Percentiles rank a stretch among this genome's conserved stretches.
Conservation (phyloP, 768 basidiomycete species). For the Naganishia friedmannii region DNA sequence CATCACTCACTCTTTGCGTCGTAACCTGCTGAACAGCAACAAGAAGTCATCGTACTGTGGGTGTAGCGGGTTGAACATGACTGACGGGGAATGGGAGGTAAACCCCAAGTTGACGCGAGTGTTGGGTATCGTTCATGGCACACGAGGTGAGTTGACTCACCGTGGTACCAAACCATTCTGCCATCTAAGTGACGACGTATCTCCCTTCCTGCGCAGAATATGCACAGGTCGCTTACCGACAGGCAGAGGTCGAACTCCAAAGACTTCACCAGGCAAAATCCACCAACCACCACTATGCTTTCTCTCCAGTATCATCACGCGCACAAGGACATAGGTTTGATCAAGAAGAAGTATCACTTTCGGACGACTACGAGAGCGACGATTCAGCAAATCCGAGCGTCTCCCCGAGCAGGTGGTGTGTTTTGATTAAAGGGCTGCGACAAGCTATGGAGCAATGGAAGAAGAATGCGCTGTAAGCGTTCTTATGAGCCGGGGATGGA, state of each 20-base stretch:
- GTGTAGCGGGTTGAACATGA: not conserved
- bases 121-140: slow-evolving; percentile 1
- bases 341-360: not conserved
- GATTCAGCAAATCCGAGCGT: not conserved
- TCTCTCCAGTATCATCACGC: not conserved
- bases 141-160: slow-evolving; percentile 1
- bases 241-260: not conserved
- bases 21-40: slow-evolving; percentile 7
- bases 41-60: not conserved
- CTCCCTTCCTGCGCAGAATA: not conserved
- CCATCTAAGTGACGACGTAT: not conserved
- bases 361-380: not conserved
- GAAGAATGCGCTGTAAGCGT: not conserved
- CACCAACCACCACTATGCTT: too few relatives aligned
- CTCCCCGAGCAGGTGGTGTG: not conserved
- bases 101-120: slow-evolving; percentile 7
- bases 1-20: slow-evolving; percentile 2
- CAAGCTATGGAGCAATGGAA: slow-evolving; percentile 21
- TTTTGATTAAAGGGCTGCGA: not conserved
- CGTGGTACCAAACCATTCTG: not conserved
- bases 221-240: slow-evolving; percentile 12
- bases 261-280: not conserved
- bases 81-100: slow-evolving; percentile 16
- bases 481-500: not conserved
- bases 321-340: not conserved